Evolutionary conservation across 345 rosid genomes (phyloP).

Genomic region (Gossypium longicalyx): DNA sequence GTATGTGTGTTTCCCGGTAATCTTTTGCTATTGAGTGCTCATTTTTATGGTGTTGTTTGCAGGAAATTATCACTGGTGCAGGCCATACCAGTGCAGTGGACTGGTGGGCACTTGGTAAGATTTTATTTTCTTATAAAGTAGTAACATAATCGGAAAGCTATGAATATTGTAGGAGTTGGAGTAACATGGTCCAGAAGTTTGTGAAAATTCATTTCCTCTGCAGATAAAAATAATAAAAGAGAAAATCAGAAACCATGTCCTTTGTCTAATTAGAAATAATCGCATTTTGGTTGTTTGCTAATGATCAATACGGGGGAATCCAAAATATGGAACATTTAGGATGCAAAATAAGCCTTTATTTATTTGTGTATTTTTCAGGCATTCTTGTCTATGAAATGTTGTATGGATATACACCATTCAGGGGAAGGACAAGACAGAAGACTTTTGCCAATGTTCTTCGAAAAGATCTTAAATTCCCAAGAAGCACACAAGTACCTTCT

Average conservation of each 20-base stretch:
- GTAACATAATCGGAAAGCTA: not conserved
- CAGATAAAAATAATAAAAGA: not conserved
- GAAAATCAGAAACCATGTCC: not conserved
- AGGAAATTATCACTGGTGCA: slow-evolving; percentile 87
- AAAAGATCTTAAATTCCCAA: slow-evolving; percentile 79
- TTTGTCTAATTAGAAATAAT: too few species aligned
- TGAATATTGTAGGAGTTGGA: too few species aligned
- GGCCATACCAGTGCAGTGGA: slow-evolving; percentile 98
- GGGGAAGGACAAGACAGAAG: slow-evolving; percentile 93
- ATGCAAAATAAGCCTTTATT: too few species aligned
- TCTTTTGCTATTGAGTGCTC: not conserved
- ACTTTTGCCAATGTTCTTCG: slow-evolving; percentile 86
- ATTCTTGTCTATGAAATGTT: slow-evolving; percentile 91
- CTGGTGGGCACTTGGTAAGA: slow-evolving; percentile 98
- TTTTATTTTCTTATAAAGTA: not conserved
- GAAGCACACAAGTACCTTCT: slow-evolving; percentile 46
- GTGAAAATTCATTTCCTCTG: not conserved
- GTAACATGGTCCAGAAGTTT: too few species aligned
- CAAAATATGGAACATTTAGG: too few species aligned
- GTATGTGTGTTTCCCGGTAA: not conserved
- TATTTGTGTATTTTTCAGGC: slow-evolving; percentile 27
- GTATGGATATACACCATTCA: slow-evolving; percentile 92
- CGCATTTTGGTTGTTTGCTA: too few species aligned
- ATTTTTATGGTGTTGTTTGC: slow-evolving; percentile 6
- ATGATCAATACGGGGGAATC: too few species aligned